These are phyloP conservation scores for Crithidia acanthocephali DNA, from an alignment of 208 protist species.

Conservation along the genomic window DNA sequence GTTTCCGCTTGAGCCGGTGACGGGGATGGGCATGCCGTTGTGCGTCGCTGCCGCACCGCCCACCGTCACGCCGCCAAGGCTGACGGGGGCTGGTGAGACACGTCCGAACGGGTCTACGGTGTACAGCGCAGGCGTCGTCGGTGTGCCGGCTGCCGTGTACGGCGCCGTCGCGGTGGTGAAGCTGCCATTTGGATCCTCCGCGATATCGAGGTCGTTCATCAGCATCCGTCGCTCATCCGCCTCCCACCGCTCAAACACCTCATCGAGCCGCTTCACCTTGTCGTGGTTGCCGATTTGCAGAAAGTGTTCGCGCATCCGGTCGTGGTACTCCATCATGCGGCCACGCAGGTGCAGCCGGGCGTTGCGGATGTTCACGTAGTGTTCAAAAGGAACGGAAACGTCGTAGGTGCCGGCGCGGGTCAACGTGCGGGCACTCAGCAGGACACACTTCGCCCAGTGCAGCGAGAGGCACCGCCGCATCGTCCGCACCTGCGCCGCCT, in stretches of 20 bases:
- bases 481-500: slow-evolving; percentile 42
- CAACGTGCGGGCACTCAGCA: slow-evolving; percentile 55
- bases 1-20: not conserved
- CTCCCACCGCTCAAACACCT: slow-evolving; percentile 24
- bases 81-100: slow-evolving; percentile 1
- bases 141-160: slow-evolving; percentile 13
- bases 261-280: slow-evolving; percentile 14
- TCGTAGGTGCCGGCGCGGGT: slow-evolving; percentile 37
- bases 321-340: slow-evolving; percentile 32
- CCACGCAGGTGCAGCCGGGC: slow-evolving; percentile 35
- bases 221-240: slow-evolving; percentile 18
- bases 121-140: slow-evolving; percentile 2
- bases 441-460: slow-evolving; percentile 59
- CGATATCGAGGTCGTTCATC: slow-evolving; percentile 14
- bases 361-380: slow-evolving; percentile 43
- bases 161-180: slow-evolving; percentile 17
- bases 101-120: slow-evolving; percentile 5
- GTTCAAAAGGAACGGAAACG: slow-evolving; percentile 45
- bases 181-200: slow-evolving; percentile 11
- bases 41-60: not conserved
- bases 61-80: not conserved
- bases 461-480: slow-evolving; percentile 49
- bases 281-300: slow-evolving; percentile 6
- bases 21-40: not conserved
- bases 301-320: slow-evolving; percentile 17